These are phyloP conservation scores for Caryopteris hybrid DNA, from an alignment of 305 asterid genomes.

Conservation along the genomic window DNA sequence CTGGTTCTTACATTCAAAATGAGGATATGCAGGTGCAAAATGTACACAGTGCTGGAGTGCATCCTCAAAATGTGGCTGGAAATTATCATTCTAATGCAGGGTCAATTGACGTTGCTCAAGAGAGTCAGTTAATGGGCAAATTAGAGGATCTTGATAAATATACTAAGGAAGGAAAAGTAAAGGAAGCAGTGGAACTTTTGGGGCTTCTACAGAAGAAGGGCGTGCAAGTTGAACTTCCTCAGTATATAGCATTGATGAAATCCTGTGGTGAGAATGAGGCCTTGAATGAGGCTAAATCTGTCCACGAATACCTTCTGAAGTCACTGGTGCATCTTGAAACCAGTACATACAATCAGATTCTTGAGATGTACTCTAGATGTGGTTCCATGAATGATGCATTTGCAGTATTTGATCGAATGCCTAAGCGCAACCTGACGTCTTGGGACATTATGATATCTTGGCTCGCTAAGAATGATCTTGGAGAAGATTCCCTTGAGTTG, in stretches of 20 bases:
- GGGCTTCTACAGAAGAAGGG: conserved; percentile 42
- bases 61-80: conserved; percentile 22
- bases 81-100: conserved; percentile 20
- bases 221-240: conserved; percentile 47
- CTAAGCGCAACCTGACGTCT: conserved; percentile 54
- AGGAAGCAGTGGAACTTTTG: conserved; percentile 59
- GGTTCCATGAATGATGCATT: conserved; percentile 72
- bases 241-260: conserved; percentile 47
- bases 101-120: conserved; percentile 25
- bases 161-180: conserved; percentile 45
- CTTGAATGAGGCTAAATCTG: conserved; percentile 52
- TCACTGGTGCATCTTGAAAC: conserved; percentile 43
- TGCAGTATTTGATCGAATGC: conserved; percentile 61
- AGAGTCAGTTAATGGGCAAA: conserved; percentile 19
- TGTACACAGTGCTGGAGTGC: conserved; percentile 8
- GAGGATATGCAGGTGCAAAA: conserved; percentile 21
- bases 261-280: conserved; percentile 63
- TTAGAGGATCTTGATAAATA: conserved; percentile 57
- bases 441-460: conserved; percentile 84
- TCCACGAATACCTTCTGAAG: conserved; percentile 57
- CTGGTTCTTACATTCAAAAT: conserved; percentile 11
- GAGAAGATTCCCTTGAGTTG: conserved; percentile 67
- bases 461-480: conserved; percentile 63
- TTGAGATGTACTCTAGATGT: conserved; percentile 75
- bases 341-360: conserved; percentile 50